Percentiles rank a stretch among this genome's conserved stretches.
Conservation (phyloP, 345 rosid genomes). For the Sonneratia alba region DNA sequence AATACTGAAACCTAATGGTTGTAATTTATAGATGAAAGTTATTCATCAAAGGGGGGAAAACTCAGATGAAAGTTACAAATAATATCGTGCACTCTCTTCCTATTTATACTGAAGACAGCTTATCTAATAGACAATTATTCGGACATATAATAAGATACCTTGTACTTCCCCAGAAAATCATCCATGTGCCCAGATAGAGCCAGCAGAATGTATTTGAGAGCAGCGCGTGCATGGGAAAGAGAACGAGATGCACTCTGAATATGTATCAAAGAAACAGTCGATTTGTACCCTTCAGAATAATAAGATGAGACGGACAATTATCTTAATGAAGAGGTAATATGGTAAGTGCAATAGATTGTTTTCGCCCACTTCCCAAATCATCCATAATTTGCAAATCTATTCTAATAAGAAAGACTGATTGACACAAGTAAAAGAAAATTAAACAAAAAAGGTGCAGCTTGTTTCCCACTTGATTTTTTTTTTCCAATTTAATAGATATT, state of each 20-base stretch:
- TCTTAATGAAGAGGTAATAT: neutral
- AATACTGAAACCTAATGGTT: neutral
- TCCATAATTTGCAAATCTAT: neutral
- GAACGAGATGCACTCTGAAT: slow-evolving; percentile 46
- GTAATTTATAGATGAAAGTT: neutral
- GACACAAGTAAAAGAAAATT: neutral
- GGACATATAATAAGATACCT: slow-evolving; percentile 28
- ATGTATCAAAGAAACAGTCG: slow-evolving; percentile 9
- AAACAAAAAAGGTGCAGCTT: neutral
- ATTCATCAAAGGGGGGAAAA: neutral
- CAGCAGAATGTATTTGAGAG: slow-evolving; percentile 64
- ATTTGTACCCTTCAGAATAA: slow-evolving; percentile 5
- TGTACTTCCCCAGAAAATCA: slow-evolving; percentile 62
- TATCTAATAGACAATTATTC: neutral
- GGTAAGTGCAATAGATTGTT: neutral
- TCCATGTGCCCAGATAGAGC: slow-evolving; percentile 81
- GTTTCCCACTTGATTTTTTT: neutral
- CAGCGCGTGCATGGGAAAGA: slow-evolving; percentile 51
- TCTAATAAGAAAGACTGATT: neutral
- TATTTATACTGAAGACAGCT: neutral
- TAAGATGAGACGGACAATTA: neutral
- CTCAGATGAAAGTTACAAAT: neutral
- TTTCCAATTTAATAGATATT: neutral
- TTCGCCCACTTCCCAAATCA: neutral
- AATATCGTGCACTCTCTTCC: neutral